These are phyloP conservation scores for Fusarium zealandicum DNA, from an alignment of 2,329 filamentous ascomycete species.

Conservation along the genomic window DNA sequence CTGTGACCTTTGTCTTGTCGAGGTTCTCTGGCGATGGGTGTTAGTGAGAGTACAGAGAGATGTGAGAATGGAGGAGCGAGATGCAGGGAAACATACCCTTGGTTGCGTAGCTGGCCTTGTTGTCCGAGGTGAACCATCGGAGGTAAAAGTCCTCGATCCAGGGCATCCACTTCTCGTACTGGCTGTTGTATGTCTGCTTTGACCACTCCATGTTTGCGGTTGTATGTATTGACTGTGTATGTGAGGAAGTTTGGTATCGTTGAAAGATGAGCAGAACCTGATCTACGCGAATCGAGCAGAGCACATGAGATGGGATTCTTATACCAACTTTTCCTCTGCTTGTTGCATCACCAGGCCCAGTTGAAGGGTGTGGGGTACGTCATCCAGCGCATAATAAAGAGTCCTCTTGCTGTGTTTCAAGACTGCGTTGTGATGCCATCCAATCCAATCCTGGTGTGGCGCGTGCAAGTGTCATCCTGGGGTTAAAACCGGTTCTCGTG, in stretches of 20 bases:
- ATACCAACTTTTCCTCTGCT: constrained; percentile 10
- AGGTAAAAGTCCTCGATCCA: constrained; percentile 80
- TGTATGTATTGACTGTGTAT: background rate
- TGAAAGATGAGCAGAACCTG: background rate
- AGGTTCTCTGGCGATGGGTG: constrained; percentile 61
- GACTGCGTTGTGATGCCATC: constrained; percentile 34
- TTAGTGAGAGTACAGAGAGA: background rate
- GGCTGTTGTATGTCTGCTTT: constrained; percentile 70
- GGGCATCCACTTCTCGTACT: constrained; percentile 79
- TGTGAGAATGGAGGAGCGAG: too few species aligned
- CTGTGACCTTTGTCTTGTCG: constrained; percentile 73
- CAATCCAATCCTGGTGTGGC: constrained; percentile 23
- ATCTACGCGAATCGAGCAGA: background rate
- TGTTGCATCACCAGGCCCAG: constrained; percentile 4
- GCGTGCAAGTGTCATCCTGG: constrained; percentile 27
- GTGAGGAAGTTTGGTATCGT: background rate
- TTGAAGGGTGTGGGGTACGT: constrained; percentile 29
- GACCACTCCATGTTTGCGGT: constrained; percentile 59
- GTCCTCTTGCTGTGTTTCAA: constrained; percentile 20
- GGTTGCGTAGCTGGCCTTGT: constrained; percentile 75
- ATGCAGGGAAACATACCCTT: constrained; percentile 59
- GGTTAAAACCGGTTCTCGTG: constrained; percentile 37
- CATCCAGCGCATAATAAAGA: constrained; percentile 26
- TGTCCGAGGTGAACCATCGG: constrained; percentile 76
- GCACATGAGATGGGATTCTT: constrained; percentile 7